Evolutionary conservation across 2,329 filamentous ascomycete genomes (phyloP), one percentile per base, ranked within the genome.

Genomic region (Tolypocladium ovalisporum): DNA sequence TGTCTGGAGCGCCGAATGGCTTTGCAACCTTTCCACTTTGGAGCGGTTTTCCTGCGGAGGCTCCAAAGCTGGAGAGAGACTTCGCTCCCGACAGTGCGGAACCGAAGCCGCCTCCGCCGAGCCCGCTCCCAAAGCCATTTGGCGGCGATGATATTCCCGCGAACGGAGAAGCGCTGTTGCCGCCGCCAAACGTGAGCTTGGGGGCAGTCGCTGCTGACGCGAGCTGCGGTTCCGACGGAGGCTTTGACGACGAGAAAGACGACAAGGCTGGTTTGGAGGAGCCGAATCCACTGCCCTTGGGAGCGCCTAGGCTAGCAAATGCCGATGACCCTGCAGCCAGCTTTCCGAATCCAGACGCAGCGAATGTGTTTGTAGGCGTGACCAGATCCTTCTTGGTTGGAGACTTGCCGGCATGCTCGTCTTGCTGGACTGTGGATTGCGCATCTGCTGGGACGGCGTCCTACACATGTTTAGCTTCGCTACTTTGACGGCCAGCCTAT

Each of bases 1-100:
- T 87, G 42, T 85, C 85, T 1, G 89, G 83, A 15, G 89, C 88
- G 36, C 90, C 90, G 68, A 96, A 94, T 0, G 89, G 81, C 70
- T 83, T 89, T 4, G 80, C 78, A 17, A 83, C 78, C 69, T 88
- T 89, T 59, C 79, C 78, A 58, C 76, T 82, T 65, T 76, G 79
- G 42, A 80, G 71, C 15, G 72, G 57, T 47, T 70, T 71, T 22
- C 56, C 73, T 54, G 79, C 82, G 27, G 84, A 79, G 52, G 85
- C 84, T 47, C 85, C 89, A 71, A 96, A 96, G 63, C 81, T 87
- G 2, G 80, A 79, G 12, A 91, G 71, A 1, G 70, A 65, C 60
- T 79, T 80, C 5, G 68, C 66, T 36, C 75, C 73, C 0, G 70
- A 65, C 7, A 79, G 63, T 4, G 66, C 59, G 35, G 68, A 68